phyloP scores from a whole-genome alignment of 176 grass and related monocot genomes.

The Zoysia pacifica region DNA sequence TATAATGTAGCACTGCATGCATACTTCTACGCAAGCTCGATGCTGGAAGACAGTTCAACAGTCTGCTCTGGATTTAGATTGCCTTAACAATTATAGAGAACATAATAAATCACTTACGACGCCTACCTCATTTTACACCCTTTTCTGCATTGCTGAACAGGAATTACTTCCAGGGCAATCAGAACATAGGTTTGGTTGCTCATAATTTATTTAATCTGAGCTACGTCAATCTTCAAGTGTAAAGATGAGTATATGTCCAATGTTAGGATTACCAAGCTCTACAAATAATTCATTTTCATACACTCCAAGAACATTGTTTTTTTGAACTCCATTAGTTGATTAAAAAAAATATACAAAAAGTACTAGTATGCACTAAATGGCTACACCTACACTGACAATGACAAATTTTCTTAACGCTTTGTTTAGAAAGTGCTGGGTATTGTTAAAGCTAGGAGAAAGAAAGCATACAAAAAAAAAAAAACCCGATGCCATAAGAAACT shows the following conservation, averaged over 20 bases:
- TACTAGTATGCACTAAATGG: background rate
- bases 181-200: constrained; percentile 16
- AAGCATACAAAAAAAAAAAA: constrained; percentile 4
- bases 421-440: background rate
- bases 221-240: background rate
- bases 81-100: background rate
- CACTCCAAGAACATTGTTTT: constrained; percentile 12
- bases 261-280: background rate
- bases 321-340: constrained; percentile 17
- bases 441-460: background rate
- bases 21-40: background rate
- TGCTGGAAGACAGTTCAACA: background rate
- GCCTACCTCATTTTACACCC: background rate
- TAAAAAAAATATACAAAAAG: background rate
- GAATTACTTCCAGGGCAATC: constrained; percentile 13
- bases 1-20: background rate
- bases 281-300: constrained; percentile 3
- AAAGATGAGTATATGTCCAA: constrained; percentile 17
- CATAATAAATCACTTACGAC: constrained; percentile 8
- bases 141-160: constrained; percentile 14
- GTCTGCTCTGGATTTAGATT: constrained; percentile 20
- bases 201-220: constrained; percentile 19
- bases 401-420: background rate
- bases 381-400: background rate
- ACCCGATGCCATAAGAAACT: background rate